Evolutionary conservation across 192 early-diverging fungal species (phyloP).

Genomic region (Coemansia sp.): DNA sequence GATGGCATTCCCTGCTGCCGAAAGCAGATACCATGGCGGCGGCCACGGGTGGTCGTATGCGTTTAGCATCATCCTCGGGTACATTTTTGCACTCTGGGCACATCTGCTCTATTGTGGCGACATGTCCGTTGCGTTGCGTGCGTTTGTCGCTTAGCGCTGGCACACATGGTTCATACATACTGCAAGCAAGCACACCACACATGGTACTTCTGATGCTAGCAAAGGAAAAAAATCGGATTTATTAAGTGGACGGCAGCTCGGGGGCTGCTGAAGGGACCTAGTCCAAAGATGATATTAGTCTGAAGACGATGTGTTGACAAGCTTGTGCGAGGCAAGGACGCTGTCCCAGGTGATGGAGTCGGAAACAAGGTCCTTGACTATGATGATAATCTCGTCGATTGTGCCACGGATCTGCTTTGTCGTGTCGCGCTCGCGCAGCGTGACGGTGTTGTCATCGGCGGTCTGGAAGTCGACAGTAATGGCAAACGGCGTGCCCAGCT

Average conservation of each 20-base stretch:
- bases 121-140: constrained; percentile 14
- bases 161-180: too few relatives aligned
- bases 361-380: constrained; percentile 74
- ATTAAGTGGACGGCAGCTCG: too few relatives aligned
- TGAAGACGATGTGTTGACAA: constrained; percentile 50
- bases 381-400: constrained; percentile 65
- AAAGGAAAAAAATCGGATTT: too few relatives aligned
- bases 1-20: constrained; percentile 35
- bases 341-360: constrained; percentile 73
- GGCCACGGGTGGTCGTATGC: constrained; percentile 43
- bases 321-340: constrained; percentile 67
- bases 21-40: constrained; percentile 35
- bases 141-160: background rate
- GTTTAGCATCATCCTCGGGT: constrained; percentile 26
- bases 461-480: constrained; percentile 99
- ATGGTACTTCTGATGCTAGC: too few relatives aligned
- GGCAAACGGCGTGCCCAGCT: constrained; percentile 95
- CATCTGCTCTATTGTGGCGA: constrained; percentile 42
- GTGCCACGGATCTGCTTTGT: constrained; percentile 90
- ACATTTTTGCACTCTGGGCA: constrained; percentile 34
- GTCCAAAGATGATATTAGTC: background rate
- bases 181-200: too few relatives aligned
- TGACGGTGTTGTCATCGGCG: constrained; percentile 89
- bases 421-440: constrained; percentile 94
- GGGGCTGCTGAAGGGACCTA: too few relatives aligned